Conservation (phyloP, 306 rosid species). For the Prunus mume region DNA sequence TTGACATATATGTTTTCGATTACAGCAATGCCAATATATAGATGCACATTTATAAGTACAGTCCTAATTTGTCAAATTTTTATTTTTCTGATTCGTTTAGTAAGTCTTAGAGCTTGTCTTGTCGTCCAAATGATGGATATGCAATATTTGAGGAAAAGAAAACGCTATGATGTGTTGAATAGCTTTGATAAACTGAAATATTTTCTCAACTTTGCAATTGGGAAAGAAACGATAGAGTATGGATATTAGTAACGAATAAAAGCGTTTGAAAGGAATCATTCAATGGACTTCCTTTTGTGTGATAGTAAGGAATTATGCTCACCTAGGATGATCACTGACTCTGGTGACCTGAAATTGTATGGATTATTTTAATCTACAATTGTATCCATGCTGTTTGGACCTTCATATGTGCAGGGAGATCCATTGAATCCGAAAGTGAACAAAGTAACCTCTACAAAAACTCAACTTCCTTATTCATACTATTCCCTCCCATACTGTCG, state of each 20-base stretch:
- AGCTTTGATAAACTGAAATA: not conserved
- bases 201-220: not conserved
- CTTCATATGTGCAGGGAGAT: slow-evolving; percentile 56
- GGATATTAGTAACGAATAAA: not conserved
- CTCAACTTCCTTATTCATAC: slow-evolving; percentile 84
- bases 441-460: slow-evolving; percentile 80
- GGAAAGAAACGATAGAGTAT: not conserved
- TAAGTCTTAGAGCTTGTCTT: not conserved
- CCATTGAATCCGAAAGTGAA: slow-evolving; percentile 76
- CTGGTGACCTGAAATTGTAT: not conserved
- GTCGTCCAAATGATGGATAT: not conserved
- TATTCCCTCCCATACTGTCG: slow-evolving; percentile 76
- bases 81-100: not conserved
- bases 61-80: not conserved
- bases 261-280: not conserved
- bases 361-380: not conserved
- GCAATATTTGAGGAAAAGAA: not conserved
- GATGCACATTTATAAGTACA: not conserved
- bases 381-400: not conserved
- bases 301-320: not conserved
- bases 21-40: not conserved
- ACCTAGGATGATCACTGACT: not conserved
- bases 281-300: not conserved
- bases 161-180: not conserved
- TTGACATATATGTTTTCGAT: not conserved